Conservation (phyloP, 768 basidiomycete genomes). For the Rhodotorula taiwanensis region DNA sequence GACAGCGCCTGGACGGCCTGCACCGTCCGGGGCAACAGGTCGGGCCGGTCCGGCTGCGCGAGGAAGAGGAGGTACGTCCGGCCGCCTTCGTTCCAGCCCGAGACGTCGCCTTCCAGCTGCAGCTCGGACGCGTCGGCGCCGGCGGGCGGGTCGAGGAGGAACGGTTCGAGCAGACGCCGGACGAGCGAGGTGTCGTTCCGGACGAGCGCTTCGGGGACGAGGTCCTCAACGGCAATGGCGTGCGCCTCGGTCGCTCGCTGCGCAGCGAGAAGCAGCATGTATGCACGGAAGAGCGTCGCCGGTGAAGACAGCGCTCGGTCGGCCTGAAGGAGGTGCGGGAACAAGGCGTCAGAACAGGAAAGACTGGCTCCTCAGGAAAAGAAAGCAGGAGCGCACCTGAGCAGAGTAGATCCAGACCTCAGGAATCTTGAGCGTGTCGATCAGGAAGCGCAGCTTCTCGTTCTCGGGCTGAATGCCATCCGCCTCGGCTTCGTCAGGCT, state of each 20-base stretch:
- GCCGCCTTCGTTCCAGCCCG: conserved; percentile 75
- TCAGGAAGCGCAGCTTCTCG: conserved; percentile 41
- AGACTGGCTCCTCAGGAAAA: conserved; percentile 8
- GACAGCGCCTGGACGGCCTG: conserved; percentile 14
- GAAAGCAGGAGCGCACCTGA: conserved; percentile 52
- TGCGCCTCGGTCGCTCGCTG: conserved; percentile 68
- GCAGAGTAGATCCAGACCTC: conserved; percentile 82
- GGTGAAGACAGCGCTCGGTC: neutral
- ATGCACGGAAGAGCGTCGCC: conserved; percentile 60
- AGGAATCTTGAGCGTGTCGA: conserved; percentile 73
- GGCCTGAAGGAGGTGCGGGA: neutral
- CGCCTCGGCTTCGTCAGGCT: neutral
- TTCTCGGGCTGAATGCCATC: conserved; percentile 20
- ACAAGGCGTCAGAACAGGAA: neutral
- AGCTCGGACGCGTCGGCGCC: conserved; percentile 78
- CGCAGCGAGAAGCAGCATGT: conserved; percentile 66
- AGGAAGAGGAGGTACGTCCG: conserved; percentile 84
- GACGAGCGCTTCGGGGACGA: conserved; percentile 81
- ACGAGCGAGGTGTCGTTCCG: conserved; percentile 60
- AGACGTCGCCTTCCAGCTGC: conserved; percentile 51
- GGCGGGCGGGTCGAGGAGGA: conserved; percentile 55
- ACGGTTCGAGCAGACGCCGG: conserved; percentile 59
- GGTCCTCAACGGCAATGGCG: conserved; percentile 70
- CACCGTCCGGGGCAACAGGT: conserved; percentile 72
- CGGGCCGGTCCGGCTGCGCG: conserved; percentile 70